Conservation (phyloP, 306 rosid genomes). For the Canavalia ensiformis region DNA sequence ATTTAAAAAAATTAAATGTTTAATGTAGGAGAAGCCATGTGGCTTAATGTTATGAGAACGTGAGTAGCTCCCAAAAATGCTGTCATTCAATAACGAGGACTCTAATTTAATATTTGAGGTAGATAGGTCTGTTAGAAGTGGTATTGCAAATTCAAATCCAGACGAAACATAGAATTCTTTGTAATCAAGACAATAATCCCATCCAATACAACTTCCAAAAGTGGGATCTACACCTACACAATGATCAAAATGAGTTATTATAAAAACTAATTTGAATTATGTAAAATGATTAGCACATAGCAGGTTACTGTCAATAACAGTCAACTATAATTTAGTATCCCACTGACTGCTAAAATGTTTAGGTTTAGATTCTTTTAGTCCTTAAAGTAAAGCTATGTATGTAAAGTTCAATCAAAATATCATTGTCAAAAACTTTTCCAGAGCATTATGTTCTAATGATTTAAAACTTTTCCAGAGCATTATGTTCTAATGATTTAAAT, state of each 20-base stretch:
- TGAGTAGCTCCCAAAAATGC: too few relatives aligned
- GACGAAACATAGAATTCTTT: neutral
- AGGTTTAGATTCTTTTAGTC: neutral
- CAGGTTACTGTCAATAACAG: slow-evolving; percentile 11
- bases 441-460: too few relatives aligned
- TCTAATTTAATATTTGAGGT: too few relatives aligned
- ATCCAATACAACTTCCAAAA: slow-evolving; percentile 14
- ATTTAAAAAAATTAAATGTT: too few relatives aligned
- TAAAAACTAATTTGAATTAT: slow-evolving; percentile 12
- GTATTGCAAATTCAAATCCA: slow-evolving; percentile 25
- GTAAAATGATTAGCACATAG: slow-evolving; percentile 15
- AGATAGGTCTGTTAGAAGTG: slow-evolving; percentile 4
- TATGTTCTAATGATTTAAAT: too few relatives aligned
- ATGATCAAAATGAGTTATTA: slow-evolving; percentile 14
- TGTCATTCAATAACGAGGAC: too few relatives aligned
- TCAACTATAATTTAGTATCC: slow-evolving; percentile 3
- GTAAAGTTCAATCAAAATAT: neutral
- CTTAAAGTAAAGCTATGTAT: neutral
- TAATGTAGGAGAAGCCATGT: too few relatives aligned
- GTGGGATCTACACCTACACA: neutral
- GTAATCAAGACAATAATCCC: neutral
- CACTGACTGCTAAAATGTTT: neutral
- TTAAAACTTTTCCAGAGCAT: too few relatives aligned
- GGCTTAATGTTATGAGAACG: too few relatives aligned
- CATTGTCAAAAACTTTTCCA: too few relatives aligned